Percentiles rank a stretch among this genome's conserved stretches.
These are phyloP conservation scores for Artemisia tridentata DNA, from an alignment of 129 eudicot species.

Conservation along the genomic window DNA sequence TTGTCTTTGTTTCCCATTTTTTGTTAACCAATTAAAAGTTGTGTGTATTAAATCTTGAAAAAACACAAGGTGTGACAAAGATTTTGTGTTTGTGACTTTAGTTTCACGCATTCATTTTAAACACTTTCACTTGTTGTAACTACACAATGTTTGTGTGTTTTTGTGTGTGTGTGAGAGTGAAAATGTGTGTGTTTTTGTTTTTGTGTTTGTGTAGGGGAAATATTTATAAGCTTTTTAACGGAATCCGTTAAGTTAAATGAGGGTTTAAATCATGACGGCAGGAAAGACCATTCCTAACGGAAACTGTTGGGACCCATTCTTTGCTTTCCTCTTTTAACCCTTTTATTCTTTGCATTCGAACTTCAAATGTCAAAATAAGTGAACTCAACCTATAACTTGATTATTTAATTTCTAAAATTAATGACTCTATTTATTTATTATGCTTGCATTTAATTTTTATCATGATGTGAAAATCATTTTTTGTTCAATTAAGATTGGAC, in stretches of 20 bases:
- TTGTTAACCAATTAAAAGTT: not conserved
- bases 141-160: conserved; percentile 8
- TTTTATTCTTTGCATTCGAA: conserved; percentile 24
- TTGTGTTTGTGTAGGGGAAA: conserved; percentile 12
- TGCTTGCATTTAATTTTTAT: too few relatives aligned
- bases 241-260: conserved; percentile 50
- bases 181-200: conserved; percentile 4
- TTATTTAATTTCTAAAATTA: not conserved
- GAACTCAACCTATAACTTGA: not conserved
- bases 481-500: too few relatives aligned
- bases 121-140: not conserved
- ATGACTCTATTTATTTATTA: not conserved
- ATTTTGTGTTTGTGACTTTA: conserved; percentile 41
- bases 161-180: too few relatives aligned
- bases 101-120: conserved; percentile 50
- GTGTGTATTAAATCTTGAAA: conserved; percentile 7
- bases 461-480: too few relatives aligned
- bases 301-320: conserved; percentile 41
- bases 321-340: conserved; percentile 34
- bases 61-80: conserved; percentile 41
- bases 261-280: conserved; percentile 53
- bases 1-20: conserved; percentile 68
- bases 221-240: conserved; percentile 55
- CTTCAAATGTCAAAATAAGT: conserved; percentile 30
- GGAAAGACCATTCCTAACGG: conserved; percentile 55